phyloP scores from a whole-genome alignment of 345 rosid species.

The Melastoma malabathricum region DNA sequence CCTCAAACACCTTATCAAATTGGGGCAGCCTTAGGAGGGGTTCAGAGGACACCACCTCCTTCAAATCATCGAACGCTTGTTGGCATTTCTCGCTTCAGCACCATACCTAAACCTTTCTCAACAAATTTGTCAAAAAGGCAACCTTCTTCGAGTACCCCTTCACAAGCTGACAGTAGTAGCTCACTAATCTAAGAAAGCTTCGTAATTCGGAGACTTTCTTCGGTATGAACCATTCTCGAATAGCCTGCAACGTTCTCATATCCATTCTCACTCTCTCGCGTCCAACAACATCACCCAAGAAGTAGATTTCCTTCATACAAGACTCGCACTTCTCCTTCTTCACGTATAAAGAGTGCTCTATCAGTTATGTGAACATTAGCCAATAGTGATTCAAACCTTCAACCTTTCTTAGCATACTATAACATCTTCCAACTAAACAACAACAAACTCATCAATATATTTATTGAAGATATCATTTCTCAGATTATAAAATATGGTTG shows the following conservation, averaged over 20 bases:
- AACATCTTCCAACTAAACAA: too few relatives aligned
- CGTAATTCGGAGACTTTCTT: background rate
- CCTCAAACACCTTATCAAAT: background rate
- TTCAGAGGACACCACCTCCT: background rate
- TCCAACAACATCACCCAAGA: too few relatives aligned
- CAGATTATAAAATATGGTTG: too few relatives aligned
- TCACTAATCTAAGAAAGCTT: background rate
- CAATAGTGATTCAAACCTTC: too few relatives aligned
- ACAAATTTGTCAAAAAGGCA: background rate
- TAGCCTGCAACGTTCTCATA: background rate
- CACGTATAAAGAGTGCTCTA: too few relatives aligned
- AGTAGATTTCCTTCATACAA: too few relatives aligned
- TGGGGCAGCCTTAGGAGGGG: background rate
- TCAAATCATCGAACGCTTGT: background rate
- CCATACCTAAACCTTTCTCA: background rate
- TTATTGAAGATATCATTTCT: too few relatives aligned
- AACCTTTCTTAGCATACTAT: too few relatives aligned
- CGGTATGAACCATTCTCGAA: background rate
- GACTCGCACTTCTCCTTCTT: too few relatives aligned
- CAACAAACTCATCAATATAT: too few relatives aligned
- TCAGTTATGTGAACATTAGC: too few relatives aligned
- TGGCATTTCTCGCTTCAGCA: background rate
- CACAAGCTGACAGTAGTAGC: background rate
- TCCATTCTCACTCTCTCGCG: too few relatives aligned
- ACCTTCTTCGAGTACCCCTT: background rate